Base-by-base conservation (phyloP, 2,329 filamentous ascomycete species). In the Aspergillus fructus region DNA sequence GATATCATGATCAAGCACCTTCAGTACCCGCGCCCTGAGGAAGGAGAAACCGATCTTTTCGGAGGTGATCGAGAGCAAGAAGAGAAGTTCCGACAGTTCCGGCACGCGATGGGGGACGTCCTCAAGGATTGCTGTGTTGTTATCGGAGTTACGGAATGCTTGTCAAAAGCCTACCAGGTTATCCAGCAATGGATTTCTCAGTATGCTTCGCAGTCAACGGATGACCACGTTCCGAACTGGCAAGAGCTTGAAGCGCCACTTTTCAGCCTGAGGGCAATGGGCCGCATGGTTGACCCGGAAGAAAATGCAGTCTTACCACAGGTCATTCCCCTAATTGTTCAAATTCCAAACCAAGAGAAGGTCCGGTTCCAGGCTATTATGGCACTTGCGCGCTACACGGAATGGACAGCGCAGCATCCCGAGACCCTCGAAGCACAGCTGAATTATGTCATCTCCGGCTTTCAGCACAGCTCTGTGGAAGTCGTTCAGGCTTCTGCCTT, bases 351-450 rank as follows among this genome's bases (percentile, higher is more conserved):
- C 68, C 94, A 99, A 68, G 91, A 97, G 76, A 99, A 97, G 79
- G 84, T 99, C n/a, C 91, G 93, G 7, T 99, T 99, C 76, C 93
- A 96, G 61, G 93, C 93, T 5, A 96, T 97, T 68, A 97, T 99
- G 92, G 93, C 96, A 3, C 84, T 99, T 21, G 94, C 92, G 39
- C 85, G 94, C 61, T 99, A 99, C 71, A 99, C 96, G 0, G 93
- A 97, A 74, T 99, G 94, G 94, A 99, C 96, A 0, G 87, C 94
- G 5, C 87, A 91, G 48, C 94, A 99, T 69, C 91, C 93, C 0
- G 91, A 97, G 58, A 96, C 93, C 46, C 81, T 99, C 8, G 90
- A 96, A 74, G 84, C 90, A 8, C 94, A 99, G 74, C 90, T 99
- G 71, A 92, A 91, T 68, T 99, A 96, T 76, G 96, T 99, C 68